Conservation (phyloP, 2,329 filamentous ascomycete species). For the Alternaria sp. region DNA sequence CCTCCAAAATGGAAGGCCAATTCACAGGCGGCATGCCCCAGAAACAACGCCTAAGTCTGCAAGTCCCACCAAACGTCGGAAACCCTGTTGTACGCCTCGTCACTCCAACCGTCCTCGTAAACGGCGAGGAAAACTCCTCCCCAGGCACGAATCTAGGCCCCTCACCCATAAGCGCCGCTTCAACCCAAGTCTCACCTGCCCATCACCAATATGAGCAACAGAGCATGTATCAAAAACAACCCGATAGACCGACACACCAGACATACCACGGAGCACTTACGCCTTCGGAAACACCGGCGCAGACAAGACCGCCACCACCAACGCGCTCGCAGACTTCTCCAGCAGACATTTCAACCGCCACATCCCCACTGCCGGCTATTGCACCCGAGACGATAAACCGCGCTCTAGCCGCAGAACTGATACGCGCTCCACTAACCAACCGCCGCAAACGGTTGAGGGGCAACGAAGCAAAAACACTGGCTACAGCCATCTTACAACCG, state of each 20-base stretch:
- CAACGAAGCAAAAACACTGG: conserved; percentile 58
- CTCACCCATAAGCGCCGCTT: conserved; percentile 31
- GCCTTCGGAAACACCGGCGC: conserved; percentile 43
- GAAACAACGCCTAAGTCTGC: conserved; percentile 65
- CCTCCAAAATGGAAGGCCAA: conserved; percentile 33
- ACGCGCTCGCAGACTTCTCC: conserved; percentile 18
- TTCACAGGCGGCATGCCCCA: conserved; percentile 31
- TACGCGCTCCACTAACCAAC: conserved; percentile 55
- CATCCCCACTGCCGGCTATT: conserved; percentile 27
- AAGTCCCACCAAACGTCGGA: conserved; percentile 68
- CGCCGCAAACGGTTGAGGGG: conserved; percentile 54
- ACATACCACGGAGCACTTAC: conserved; percentile 33
- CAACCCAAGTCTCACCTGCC: conserved; percentile 29
- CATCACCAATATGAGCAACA: conserved; percentile 29
- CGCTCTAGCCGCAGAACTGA: conserved; percentile 56
- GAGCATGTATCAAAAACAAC: conserved; percentile 21
- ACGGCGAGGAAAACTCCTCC: conserved; percentile 54
- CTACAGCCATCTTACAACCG: conserved; percentile 53
- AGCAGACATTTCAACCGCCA: background rate
- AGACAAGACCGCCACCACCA: conserved; percentile 25
- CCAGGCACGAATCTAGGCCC: conserved; percentile 36
- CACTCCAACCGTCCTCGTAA: conserved; percentile 65
- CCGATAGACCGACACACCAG: conserved; percentile 33
- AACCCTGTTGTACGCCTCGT: conserved; percentile 67
- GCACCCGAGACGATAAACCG: conserved; percentile 56